Percentiles rank a stretch among this genome's conserved stretches.
Evolutionary conservation across 192 early-diverging fungal species (phyloP).

Genomic region (Endogone sp.): DNA sequence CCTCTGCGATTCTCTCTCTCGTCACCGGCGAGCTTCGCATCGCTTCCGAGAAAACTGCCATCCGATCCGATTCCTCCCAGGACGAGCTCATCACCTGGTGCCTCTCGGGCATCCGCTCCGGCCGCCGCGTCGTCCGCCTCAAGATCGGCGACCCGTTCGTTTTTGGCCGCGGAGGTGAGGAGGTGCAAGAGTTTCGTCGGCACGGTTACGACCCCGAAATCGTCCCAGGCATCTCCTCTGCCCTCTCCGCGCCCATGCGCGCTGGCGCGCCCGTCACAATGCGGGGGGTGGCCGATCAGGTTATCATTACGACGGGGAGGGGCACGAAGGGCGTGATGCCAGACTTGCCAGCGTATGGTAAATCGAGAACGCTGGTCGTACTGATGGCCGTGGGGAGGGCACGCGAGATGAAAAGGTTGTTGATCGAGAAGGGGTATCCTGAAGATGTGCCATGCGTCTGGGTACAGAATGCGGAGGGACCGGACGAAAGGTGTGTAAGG

Average conservation of each 20-base stretch:
- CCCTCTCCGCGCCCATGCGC: slow-evolving; percentile 68
- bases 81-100: slow-evolving; percentile 72
- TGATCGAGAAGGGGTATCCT: slow-evolving; percentile 63
- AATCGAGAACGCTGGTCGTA: slow-evolving; percentile 72
- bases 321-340: slow-evolving; percentile 77
- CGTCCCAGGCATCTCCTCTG: slow-evolving; percentile 76
- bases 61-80: slow-evolving; percentile 68
- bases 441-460: slow-evolving; percentile 64
- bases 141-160: slow-evolving; percentile 94
- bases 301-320: slow-evolving; percentile 79
- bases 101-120: slow-evolving; percentile 61
- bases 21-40: slow-evolving; percentile 55
- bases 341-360: slow-evolving; percentile 59
- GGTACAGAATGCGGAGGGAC: slow-evolving; percentile 79
- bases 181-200: slow-evolving; percentile 67
- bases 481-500: slow-evolving; percentile 64
- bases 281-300: slow-evolving; percentile 81
- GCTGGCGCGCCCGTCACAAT: slow-evolving; percentile 84
- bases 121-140: slow-evolving; percentile 73
- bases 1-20: slow-evolving; percentile 46
- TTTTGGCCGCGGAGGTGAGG: slow-evolving; percentile 91
- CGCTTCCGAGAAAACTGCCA: slow-evolving; percentile 64
- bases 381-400: slow-evolving; percentile 84
- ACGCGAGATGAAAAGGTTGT: slow-evolving; percentile 49
- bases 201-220: slow-evolving; percentile 68